These are phyloP conservation scores for Fusarium caatingaense DNA, from an alignment of 2,329 filamentous ascomycete genomes.

Conservation along the genomic window DNA sequence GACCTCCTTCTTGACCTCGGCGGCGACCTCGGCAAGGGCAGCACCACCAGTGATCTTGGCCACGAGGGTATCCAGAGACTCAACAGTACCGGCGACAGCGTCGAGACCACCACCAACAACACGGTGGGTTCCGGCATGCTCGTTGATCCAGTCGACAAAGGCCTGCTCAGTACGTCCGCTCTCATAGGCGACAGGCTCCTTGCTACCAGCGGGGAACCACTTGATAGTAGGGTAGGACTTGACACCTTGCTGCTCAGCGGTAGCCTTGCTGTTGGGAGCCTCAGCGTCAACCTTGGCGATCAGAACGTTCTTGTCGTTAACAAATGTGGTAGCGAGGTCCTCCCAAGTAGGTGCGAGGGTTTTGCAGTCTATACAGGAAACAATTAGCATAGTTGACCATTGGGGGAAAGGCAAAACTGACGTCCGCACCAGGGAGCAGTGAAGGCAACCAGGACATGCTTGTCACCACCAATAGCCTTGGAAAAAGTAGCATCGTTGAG, in stretches of 20 bases:
- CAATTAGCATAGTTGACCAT: slow-evolving; percentile 13
- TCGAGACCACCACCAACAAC: slow-evolving; percentile 83
- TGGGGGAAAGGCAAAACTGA: slow-evolving; percentile 64
- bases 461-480: slow-evolving; percentile 81
- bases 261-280: slow-evolving; percentile 83
- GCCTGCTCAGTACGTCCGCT: slow-evolving; percentile 81
- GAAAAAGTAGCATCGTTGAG: slow-evolving; percentile 85
- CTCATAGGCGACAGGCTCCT: slow-evolving; percentile 75
- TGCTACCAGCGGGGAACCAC: slow-evolving; percentile 91
- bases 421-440: slow-evolving; percentile 99
- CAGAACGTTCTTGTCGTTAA: slow-evolving; percentile 79
- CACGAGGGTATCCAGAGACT: slow-evolving; percentile 80
- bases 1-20: slow-evolving; percentile 78
- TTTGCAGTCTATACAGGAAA: slow-evolving; percentile 83
- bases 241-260: slow-evolving; percentile 80
- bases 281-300: slow-evolving; percentile 98
- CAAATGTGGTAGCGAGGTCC: slow-evolving; percentile 83
- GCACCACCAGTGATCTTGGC: slow-evolving; percentile 75
- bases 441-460: slow-evolving; percentile 94
- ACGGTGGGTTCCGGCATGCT: slow-evolving; percentile 89
- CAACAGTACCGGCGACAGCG: slow-evolving; percentile 82
- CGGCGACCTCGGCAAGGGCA: slow-evolving; percentile 71
- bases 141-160: slow-evolving; percentile 85
- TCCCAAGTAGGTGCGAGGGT: slow-evolving; percentile 91
- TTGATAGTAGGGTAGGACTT: slow-evolving; percentile 96